These are phyloP conservation scores for Ministeria vibrans DNA, from an alignment of 78 protist genomes.

Conservation along the genomic window DNA sequence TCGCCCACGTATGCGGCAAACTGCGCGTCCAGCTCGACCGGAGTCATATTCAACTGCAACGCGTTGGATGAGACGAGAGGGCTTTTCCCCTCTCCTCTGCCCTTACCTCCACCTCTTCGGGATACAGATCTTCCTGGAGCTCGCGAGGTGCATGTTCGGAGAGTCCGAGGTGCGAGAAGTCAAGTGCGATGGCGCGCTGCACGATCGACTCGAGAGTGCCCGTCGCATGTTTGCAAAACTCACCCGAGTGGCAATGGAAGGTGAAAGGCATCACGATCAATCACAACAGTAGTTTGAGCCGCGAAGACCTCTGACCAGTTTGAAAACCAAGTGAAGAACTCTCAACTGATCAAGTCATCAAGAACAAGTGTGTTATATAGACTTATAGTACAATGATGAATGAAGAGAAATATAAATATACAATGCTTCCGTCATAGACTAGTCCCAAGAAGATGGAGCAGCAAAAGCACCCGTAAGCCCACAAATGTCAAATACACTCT, in stretches of 20 bases:
- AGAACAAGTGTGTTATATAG: too few relatives aligned
- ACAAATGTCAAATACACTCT: too few relatives aligned
- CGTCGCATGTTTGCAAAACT: not conserved
- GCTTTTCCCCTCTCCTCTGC: not conserved
- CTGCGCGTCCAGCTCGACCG: not conserved
- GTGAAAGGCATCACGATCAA: conserved; percentile 10
- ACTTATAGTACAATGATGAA: too few relatives aligned
- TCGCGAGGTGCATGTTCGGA: conserved; percentile 10
- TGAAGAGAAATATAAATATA: too few relatives aligned
- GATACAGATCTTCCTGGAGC: not conserved
- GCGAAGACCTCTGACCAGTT: too few relatives aligned
- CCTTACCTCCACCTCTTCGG: not conserved
- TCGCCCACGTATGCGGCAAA: not conserved
- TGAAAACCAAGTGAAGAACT: too few relatives aligned
- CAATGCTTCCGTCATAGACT: too few relatives aligned
- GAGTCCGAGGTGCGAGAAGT: not conserved
- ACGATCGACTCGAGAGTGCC: not conserved
- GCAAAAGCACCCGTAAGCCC: too few relatives aligned
- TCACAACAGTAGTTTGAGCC: too few relatives aligned
- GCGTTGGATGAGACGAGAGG: not conserved
- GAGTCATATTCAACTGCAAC: not conserved
- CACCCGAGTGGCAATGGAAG: not conserved
- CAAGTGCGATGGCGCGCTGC: not conserved
- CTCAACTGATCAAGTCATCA: too few relatives aligned
- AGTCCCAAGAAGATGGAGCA: too few relatives aligned